phyloP scores from a whole-genome alignment of 2,329 filamentous ascomycete genomes.

The Cadophora malorum region DNA sequence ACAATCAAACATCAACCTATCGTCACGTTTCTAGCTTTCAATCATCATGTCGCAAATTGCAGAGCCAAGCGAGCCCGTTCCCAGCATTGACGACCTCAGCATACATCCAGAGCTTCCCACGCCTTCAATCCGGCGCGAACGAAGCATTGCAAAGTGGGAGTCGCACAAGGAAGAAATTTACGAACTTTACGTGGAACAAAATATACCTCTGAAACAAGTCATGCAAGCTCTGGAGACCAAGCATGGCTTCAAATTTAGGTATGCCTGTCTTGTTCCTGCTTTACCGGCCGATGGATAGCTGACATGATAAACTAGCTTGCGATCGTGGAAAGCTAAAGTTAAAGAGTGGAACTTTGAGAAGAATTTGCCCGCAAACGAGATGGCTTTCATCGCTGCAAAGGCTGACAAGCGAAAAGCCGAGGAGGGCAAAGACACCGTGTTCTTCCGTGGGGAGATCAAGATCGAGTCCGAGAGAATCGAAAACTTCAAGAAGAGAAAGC shows the following conservation, averaged over 20 bases:
- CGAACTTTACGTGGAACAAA: slow-evolving; percentile 10
- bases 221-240: slow-evolving; percentile 3
- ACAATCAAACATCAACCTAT: too few species aligned
- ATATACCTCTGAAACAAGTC: slow-evolving; percentile 3
- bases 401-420: slow-evolving; percentile 22
- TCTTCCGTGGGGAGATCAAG: background rate
- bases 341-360: slow-evolving; percentile 30
- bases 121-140: background rate
- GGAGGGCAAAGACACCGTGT: slow-evolving; percentile 20
- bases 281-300: background rate
- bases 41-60: background rate
- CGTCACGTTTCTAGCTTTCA: too few species aligned
- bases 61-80: background rate
- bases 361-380: slow-evolving; percentile 23
- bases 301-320: slow-evolving; percentile 9
- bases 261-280: background rate
- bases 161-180: slow-evolving; percentile 19
- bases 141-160: slow-evolving; percentile 15
- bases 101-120: background rate
- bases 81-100: background rate
- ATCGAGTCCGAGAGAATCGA: slow-evolving; percentile 9
- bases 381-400: slow-evolving; percentile 23
- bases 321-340: slow-evolving; percentile 26
- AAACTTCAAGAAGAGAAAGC: slow-evolving; percentile 25
- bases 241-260: slow-evolving; percentile 1